Percentiles rank a stretch among this genome's conserved stretches.
Conservation (phyloP, 495 filamentous ascomycete species). For the Talaromyces thailandensis region DNA sequence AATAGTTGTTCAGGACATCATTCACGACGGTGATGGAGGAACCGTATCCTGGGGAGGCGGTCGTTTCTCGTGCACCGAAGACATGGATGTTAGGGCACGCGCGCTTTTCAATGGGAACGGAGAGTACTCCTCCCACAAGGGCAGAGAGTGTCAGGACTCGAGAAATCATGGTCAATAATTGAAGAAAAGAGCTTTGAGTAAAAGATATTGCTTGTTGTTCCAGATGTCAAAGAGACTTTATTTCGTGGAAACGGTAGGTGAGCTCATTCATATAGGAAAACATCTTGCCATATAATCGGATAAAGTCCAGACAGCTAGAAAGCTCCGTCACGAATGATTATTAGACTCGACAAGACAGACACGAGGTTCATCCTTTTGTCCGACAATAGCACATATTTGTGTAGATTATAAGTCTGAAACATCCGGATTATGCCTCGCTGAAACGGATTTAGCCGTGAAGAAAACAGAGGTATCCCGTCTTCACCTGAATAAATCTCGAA, state of each 20-base stretch:
- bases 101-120: constrained; percentile 18
- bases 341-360: not conserved
- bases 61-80: constrained; percentile 59
- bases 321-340: not conserved
- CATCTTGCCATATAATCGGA: not conserved
- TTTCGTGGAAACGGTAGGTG: not conserved
- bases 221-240: not conserved
- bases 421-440: not conserved
- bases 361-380: not conserved
- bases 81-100: constrained; percentile 46
- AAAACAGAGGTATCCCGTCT: not conserved
- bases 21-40: constrained; percentile 41
- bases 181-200: not conserved
- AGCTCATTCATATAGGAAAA: not conserved
- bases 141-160: constrained; percentile 5
- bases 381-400: not conserved
- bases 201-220: not conserved
- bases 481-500: not conserved
- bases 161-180: not conserved
- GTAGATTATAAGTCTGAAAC: not conserved
- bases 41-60: constrained; percentile 44
- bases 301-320: not conserved
- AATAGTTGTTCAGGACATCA: constrained; percentile 34
- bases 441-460: not conserved
- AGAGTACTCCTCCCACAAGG: constrained; percentile 12